Base-by-base conservation (phyloP, 257 asterid genomes). In the Solanum chaucha region DNA sequence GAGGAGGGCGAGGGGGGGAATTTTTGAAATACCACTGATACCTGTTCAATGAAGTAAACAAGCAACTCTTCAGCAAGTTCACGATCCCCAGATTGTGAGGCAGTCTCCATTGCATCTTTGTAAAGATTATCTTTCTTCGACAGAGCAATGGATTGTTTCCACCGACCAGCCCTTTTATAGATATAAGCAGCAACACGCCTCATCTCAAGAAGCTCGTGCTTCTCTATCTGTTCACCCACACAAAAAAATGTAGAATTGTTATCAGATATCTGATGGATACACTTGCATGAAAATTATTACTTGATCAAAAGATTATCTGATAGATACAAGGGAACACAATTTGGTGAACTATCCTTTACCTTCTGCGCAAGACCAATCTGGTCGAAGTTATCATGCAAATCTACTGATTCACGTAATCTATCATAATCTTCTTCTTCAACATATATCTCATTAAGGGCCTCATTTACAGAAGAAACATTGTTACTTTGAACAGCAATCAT, bases 401-500 rank as follows among this genome's bases (percentile, higher is more conserved):
- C 99, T 71, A 91, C 96, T 30, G 99, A 97, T 91, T 97, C 99
- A 19, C 98, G 98, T 38, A 97, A 92, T 88, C 98, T 95, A 68
- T 96, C 99, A 87, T 96, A 96, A 89, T 97, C 99, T 91, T 97
- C 99, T 92, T 97, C 99, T 89, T 96, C 99, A 22, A 96, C 99
- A 89, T 97, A 97, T 68, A 97, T 97, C 92, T 95, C 99, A 86
- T 97, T 95, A 81, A 97, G 95, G 89, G 99, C 98, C 93, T 97
- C 99, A 85, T 97, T 97, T 84, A 97, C 99, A 20, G 99, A 98
- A 89, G 99, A 93, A 74, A 95, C 99, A 64, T 96, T 97, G 89
- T 97, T 96, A 94, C 99, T 97, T 92, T 97, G 99, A 85, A 97
- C 99, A 11, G 99, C 99, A 88, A 97, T 95, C 99, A 97, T 96